phyloP scores from a whole-genome alignment of 106 monocot species.

The Acorus calamus region DNA sequence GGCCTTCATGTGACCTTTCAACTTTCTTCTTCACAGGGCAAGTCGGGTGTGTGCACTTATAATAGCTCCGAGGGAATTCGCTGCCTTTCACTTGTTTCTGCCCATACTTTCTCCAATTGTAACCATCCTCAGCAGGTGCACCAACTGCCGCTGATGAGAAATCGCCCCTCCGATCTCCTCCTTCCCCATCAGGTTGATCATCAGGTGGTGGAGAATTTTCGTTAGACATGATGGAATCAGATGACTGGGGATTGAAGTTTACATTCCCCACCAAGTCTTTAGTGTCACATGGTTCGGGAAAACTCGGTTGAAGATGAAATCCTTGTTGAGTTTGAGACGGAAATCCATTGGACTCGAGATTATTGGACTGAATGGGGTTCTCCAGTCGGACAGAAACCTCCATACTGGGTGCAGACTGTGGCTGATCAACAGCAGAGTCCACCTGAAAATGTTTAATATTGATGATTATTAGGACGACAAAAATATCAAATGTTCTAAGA shows the following conservation, averaged over 20 bases:
- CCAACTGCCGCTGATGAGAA: slow-evolving; percentile 18
- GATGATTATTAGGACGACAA: background rate
- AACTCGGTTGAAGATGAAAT: slow-evolving; percentile 10
- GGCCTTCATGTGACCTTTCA: slow-evolving; percentile 64
- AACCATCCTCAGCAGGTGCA: slow-evolving; percentile 61
- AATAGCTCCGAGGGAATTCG: slow-evolving; percentile 85
- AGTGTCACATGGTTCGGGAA: slow-evolving; percentile 16
- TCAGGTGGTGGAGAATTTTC: slow-evolving; percentile 29
- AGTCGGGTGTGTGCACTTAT: slow-evolving; percentile 87
- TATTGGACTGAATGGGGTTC: slow-evolving; percentile 3
- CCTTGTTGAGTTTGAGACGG: slow-evolving; percentile 8
- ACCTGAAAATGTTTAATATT: slow-evolving; percentile 3
- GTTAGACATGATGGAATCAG: slow-evolving; percentile 26
- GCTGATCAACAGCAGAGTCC: slow-evolving; percentile 1
- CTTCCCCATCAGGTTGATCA: slow-evolving; percentile 29
- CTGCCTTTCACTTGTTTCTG: slow-evolving; percentile 91
- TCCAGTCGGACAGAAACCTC: slow-evolving; percentile 21
- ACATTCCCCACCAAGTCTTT: slow-evolving; percentile 18
- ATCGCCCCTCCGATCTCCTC: slow-evolving; percentile 31
- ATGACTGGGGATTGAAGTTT: slow-evolving; percentile 11
- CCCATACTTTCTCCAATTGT: slow-evolving; percentile 95
- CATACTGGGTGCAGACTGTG: slow-evolving; percentile 12
- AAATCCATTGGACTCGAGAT: background rate
- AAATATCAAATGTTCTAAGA: no score
- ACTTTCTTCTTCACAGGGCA: slow-evolving; percentile 85